Conservation (phyloP, 139 green algal species). For the Closterium sp. region DNA sequence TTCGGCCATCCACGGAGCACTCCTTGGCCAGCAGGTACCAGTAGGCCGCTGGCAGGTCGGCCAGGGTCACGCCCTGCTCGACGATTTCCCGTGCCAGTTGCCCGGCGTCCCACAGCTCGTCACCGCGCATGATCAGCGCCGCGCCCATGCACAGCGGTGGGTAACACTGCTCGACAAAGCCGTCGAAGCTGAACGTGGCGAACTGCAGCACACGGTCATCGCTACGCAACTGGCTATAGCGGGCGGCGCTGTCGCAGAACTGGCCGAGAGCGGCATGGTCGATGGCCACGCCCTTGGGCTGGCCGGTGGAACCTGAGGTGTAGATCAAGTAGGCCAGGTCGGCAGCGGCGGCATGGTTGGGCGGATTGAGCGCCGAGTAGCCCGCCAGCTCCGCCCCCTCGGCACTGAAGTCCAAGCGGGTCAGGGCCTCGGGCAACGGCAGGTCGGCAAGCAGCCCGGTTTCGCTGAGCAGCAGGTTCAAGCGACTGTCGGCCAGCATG, state of each 20-base stretch:
- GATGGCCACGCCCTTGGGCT: constrained; percentile 60
- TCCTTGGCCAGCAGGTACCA: neutral
- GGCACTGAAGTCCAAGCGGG: neutral
- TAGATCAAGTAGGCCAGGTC: constrained; percentile 65
- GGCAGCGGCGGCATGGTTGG: neutral
- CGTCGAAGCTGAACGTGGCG: constrained; percentile 31
- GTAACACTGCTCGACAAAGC: constrained; percentile 31
- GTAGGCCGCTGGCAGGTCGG: neutral
- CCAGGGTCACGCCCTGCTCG: neutral
- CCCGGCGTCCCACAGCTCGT: neutral
- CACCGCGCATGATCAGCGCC: neutral
- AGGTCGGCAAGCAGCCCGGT: neutral
- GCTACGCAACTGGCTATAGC: neutral
- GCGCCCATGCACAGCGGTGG: neutral
- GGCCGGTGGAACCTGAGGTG: constrained; percentile 66
- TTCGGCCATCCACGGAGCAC: too few relatives aligned
- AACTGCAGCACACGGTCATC: neutral
- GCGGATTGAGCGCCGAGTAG: neutral
- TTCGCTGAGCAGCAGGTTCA: neutral
- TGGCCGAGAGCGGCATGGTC: neutral
- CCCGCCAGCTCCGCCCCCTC: neutral
- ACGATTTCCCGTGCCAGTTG: neutral
- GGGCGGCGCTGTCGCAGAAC: neutral
- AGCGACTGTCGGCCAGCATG: neutral
- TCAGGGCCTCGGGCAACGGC: neutral